Evolutionary conservation across 768 basidiomycete species (phyloP), one percentile per base, ranked within the genome.

Genomic region (Suillus occidentalis): DNA sequence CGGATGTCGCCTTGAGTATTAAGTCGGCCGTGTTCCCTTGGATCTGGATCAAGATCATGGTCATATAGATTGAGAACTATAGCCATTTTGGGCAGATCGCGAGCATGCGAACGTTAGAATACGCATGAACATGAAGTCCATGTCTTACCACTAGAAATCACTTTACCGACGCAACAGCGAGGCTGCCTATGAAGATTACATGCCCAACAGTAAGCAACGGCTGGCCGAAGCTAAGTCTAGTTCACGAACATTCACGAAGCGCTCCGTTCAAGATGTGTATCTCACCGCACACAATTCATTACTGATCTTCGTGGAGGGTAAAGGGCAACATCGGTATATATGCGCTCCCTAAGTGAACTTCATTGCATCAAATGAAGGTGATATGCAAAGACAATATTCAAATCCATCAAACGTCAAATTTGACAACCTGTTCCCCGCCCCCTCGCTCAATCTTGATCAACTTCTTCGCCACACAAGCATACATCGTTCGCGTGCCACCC

Each of bases 401-500:
- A 53, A 85, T 69, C 6, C 6, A 42, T 69, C 64, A 88, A 56
- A 85, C 69, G 73, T 91, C 88, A 73, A 92, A 94, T 66, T 84
- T 85, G 31, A 93, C 90, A 8, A 87, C 80, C 72, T 94, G 91
- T 72, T 91, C 90, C 40, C 90, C 83, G 6, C 86, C 84, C 22
- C 89, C 85, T 50, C 92, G 81, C 60, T 93, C 91, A 68, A 93
- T 91, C 75, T 85, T 89, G 65, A 94, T 73, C 60, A 94, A 76
- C 66, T 89, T 81, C 77, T 93, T 94, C 18, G 89, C 92, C n/a
- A 93, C 89, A 71, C 91, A 92, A 2, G 82, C 86, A 70, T 91
- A 94, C 14, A 93, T 73, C 18, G 90, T 85, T 49, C 89, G 80
- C 10, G 85, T 88, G 13, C 85, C 79, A 43, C 84, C 82, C 63